Base-by-base conservation (phyloP, 768 basidiomycete species). In the Boletellus ananas region DNA sequence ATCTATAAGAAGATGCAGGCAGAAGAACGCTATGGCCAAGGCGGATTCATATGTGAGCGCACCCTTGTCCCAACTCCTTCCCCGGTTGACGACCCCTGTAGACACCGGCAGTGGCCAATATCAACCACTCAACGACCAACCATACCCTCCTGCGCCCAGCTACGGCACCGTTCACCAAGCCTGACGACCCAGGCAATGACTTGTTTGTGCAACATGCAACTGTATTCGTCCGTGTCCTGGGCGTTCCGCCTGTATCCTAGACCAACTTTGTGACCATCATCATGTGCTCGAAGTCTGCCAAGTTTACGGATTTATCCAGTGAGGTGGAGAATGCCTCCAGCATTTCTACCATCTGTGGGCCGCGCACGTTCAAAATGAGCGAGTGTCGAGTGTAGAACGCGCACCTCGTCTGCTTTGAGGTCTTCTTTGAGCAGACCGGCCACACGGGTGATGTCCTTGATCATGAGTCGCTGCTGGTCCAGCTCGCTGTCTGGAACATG, bases 1-100 rank as follows among this genome's bases (percentile, higher is more conserved):
- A 91, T 93, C 49, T 92, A 92, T 72, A 85, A 78, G 78, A 87
- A 86, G 78, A 91, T 91, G 78, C 77, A 88, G 59, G 92, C 90
- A 0, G 87, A 90, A 59, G 89, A 90, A 59, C 77, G 74, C 36
- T 94, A 89, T 60, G 91, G 91, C 12, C 69, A 63, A 6, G 89
- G 87, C 17, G 85, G 85, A 29, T 93, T 82, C 73, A 67, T 75
- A 45, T 93, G 90, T 90, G 61, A 62, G 90, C 77, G 9, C 25
- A 38, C 34, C 6, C 13, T 3, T 4, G 34, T 29, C 6, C 45
- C 10, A 3, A n/a, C 37, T n/a, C 37, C 16, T 1, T 17, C n/a
- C 14, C 34, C 2, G 23, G 34, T 43, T 46, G 41, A 62, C 38
- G 27, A 29, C 7, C 35, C 31, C 27, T 27, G 20, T 50, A 73